Percentiles rank a stretch among this genome's conserved stretches.
These are phyloP conservation scores for Solanum neorickii DNA, from an alignment of 257 asterid genomes.

Conservation along the genomic window DNA sequence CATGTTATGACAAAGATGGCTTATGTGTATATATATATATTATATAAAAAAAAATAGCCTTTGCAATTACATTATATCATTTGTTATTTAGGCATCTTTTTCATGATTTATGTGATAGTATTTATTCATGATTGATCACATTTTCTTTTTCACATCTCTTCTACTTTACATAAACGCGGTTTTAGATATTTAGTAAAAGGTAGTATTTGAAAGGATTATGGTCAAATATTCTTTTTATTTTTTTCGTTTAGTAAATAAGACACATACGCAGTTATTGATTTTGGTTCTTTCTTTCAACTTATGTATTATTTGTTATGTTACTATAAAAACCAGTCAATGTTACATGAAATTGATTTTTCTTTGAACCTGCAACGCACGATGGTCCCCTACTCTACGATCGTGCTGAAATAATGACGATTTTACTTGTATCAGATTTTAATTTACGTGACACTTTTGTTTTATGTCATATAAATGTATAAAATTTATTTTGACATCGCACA, in stretches of 20 bases:
- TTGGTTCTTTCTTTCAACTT: background rate
- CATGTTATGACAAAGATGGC: conserved; percentile 1
- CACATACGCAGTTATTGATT: background rate
- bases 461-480: background rate
- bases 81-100: background rate
- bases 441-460: background rate
- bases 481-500: too few species aligned
- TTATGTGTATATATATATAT: conserved; percentile 4
- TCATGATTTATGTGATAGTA: background rate
- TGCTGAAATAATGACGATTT: background rate
- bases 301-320: background rate
- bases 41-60: background rate
- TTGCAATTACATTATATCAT: background rate
- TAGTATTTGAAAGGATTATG: background rate
- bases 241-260: background rate
- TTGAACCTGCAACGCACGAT: background rate
- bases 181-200: background rate
- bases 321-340: too few species aligned
- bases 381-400: background rate
- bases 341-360: background rate
- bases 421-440: background rate
- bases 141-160: background rate
- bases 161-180: background rate
- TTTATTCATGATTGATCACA: background rate
- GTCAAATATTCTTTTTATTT: background rate